Percentiles rank a stretch among this genome's conserved stretches.
Evolutionary conservation across 2,329 filamentous ascomycete species (phyloP).

Genomic region (Nemania diffusa): DNA sequence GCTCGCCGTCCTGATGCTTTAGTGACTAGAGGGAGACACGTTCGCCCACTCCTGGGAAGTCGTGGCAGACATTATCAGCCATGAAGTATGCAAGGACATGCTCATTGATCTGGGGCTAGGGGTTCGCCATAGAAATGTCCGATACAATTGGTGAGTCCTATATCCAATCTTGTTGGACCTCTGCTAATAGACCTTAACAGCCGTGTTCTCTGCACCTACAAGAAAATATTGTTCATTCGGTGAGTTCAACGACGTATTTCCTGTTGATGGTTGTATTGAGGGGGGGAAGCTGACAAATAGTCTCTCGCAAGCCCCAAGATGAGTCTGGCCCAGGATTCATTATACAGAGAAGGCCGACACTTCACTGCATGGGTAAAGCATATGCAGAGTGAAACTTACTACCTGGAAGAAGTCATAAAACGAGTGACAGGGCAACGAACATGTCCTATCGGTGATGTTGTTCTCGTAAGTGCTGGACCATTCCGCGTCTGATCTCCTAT

Average conservation of each 20-base stretch:
- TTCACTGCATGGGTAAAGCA: constrained; percentile 56
- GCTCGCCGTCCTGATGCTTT: background rate
- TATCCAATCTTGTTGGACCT: background rate
- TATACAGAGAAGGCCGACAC: constrained; percentile 38
- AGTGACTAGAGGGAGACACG: constrained; percentile 26
- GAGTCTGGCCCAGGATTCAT: constrained; percentile 26
- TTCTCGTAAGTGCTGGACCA: constrained; percentile 41
- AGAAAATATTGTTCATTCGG: constrained; percentile 27
- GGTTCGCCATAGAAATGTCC: constrained; percentile 27
- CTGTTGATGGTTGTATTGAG: background rate
- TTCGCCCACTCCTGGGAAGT: constrained; percentile 36
- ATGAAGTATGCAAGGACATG: constrained; percentile 33
- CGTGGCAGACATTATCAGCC: constrained; percentile 31
- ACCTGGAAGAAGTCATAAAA: constrained; percentile 49
- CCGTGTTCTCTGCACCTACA: constrained; percentile 36
- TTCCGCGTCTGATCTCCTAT: no score
- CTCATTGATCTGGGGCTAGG: constrained; percentile 33
- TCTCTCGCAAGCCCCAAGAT: constrained; percentile 29
- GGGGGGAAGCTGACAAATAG: no score
- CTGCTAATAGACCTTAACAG: constrained; percentile 5
- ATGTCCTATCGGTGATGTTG: constrained; percentile 55
- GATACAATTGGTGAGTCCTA: constrained; percentile 23
- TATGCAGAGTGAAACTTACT: constrained; percentile 51
- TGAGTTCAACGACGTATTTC: background rate
- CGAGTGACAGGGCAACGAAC: constrained; percentile 49